These are phyloP conservation scores for Rhynchospora breviuscula DNA, from an alignment of 176 grass and related monocot genomes.

Conservation along the genomic window DNA sequence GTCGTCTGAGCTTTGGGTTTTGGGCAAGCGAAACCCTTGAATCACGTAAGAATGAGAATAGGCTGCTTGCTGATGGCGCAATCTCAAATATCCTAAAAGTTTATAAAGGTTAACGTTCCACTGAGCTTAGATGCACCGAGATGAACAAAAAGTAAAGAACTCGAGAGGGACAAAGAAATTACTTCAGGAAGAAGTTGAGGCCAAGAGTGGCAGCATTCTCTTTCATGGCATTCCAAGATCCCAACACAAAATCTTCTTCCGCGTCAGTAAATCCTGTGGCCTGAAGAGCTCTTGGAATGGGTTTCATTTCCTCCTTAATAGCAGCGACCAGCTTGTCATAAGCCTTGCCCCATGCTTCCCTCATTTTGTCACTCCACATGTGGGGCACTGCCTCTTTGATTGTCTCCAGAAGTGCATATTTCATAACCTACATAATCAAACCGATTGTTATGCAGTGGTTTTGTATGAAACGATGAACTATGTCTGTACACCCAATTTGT, in stretches of 20 bases:
- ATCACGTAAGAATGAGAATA: constrained; percentile 35
- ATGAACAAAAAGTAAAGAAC: neutral
- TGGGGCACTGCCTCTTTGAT: constrained; percentile 55
- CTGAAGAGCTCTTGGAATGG: constrained; percentile 21
- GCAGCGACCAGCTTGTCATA: constrained; percentile 60
- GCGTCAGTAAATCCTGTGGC: constrained; percentile 18
- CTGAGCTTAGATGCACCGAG: neutral
- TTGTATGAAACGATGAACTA: neutral
- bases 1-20: constrained; percentile 39
- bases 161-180: neutral
- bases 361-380: constrained; percentile 61
- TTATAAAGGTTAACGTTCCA: neutral
- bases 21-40: constrained; percentile 27
- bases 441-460: neutral
- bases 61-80: constrained; percentile 30
- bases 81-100: constrained; percentile 36
- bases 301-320: constrained; percentile 74
- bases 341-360: constrained; percentile 60
- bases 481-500: neutral
- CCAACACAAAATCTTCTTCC: constrained; percentile 30
- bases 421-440: constrained; percentile 39
- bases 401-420: constrained; percentile 62
- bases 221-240: constrained; percentile 40
- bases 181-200: constrained; percentile 40
- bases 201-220: constrained; percentile 25